A percentile compares a stretch with the other conserved stretches of the same genome.
phyloP scores from a whole-genome alignment of 164 flowering plant species.

The Amborella trichopoda region DNA sequence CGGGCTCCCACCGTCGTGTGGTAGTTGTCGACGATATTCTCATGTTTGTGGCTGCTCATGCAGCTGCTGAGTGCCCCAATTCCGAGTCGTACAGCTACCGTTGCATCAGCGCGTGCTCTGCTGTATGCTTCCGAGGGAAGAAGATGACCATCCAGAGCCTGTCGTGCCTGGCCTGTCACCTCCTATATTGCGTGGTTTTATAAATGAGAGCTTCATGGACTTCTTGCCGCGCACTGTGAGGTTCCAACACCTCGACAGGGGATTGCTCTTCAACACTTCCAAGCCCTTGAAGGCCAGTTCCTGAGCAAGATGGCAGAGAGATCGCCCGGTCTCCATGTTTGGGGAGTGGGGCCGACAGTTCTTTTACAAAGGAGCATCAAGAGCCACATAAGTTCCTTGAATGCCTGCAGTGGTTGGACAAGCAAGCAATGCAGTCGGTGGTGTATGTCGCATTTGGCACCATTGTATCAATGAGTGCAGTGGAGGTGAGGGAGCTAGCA shows the following conservation, averaged over 20 bases:
- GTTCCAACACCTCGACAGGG: background rate
- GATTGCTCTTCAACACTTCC: background rate
- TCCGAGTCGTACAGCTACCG: conserved; percentile 44
- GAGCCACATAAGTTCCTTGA: background rate
- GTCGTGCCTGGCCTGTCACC: background rate
- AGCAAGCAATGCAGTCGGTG: conserved; percentile 30
- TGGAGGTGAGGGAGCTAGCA: conserved; percentile 32
- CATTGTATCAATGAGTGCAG: conserved; percentile 17
- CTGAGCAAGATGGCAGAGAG: background rate
- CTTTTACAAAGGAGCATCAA: conserved; percentile 22
- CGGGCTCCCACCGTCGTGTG: conserved; percentile 17
- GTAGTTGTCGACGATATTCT: conserved; percentile 44
- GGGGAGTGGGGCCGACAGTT: conserved; percentile 51
- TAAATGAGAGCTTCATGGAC: conserved; percentile 23
- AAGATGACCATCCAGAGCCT: background rate
- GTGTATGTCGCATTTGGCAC: conserved; percentile 33
- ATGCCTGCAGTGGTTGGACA: conserved; percentile 28
- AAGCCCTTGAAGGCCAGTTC: background rate
- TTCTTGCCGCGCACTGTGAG: background rate
- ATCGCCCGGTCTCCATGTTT: conserved; percentile 13
- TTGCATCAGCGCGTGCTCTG: conserved; percentile 31
- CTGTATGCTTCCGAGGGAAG: conserved; percentile 17
- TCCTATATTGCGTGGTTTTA: conserved; percentile 32
- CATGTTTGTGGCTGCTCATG: conserved; percentile 49
- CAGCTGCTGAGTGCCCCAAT: conserved; percentile 21